Evolutionary conservation across 192 early-diverging fungal species (phyloP), one percentile per base, ranked within the genome.

Genomic region (Geranomyces michiganensis): DNA sequence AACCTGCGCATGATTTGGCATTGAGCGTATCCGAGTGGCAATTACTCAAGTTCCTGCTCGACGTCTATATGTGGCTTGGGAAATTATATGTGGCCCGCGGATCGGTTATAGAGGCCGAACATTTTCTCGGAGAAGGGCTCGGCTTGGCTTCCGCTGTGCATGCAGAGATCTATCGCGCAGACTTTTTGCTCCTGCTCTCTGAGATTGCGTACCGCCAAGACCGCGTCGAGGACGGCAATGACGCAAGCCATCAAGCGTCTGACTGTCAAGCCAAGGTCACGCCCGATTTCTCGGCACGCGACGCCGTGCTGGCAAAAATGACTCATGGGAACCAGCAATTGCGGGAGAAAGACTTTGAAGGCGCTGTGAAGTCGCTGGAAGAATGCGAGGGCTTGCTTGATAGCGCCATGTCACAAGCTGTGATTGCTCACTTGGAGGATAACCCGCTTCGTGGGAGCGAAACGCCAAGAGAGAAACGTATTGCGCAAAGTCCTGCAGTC

Each of bases 121-220:
- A 87, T 68, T 92, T 82, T 76, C 79, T 86, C 27, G 68, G 80
- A 32, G 79, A 89, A 58, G 88, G 90, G 0, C 65, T 82, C 27
- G 56, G 76, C n/a, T 68, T 92, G 8, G 87, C 88, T 9, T 66
- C 80, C 58, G 49, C 68, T 0, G 76, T 80, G 3, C 62, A 76
- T 19, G 76, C 81, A 14, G 68, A 71, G 2, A 58, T 75, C 6
- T 83, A 76, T 46, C 55, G 45, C 9, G 78, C 79, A 27, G 71
- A 78, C 27, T 72, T 91, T 27, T 66, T 68, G n/a, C 59, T 65
- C 22, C 27, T 24, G 17, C 68, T 89, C 6, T 84, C 85, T 22
- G 88, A 92, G 48, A 59, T 89, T 19, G 55, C 85, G 22, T 76
- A 79, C 46, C 72, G 78, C n/a, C 79, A 70, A 33, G 78, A 84